Percentiles rank a stretch among this genome's conserved stretches.
phyloP scores from a whole-genome alignment of 352 stramenopile genomes.

The Pythium phragmiticola region DNA sequence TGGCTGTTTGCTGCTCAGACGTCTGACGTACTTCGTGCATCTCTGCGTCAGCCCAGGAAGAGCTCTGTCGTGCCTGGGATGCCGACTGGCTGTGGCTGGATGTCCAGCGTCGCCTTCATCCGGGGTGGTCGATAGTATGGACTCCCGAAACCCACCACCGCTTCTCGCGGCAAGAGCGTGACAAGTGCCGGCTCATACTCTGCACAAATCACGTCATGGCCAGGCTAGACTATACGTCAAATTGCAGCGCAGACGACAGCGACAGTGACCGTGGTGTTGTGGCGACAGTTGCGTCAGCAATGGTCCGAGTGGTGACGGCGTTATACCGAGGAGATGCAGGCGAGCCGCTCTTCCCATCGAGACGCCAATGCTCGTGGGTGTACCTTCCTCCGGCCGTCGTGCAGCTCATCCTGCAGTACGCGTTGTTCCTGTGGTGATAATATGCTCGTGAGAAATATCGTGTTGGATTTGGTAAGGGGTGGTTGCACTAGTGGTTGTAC shows the following conservation, averaged over 20 bases:
- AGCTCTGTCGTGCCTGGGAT: conserved; percentile 26
- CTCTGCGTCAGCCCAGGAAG: conserved; percentile 26
- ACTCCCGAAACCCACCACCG: conserved; percentile 42
- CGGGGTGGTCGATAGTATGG: conserved; percentile 63
- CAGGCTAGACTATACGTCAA: background rate
- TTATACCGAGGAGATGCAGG: background rate
- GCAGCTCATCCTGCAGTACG: conserved; percentile 55
- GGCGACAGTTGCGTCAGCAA: background rate
- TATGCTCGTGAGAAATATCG: too few species aligned
- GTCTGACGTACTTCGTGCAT: background rate
- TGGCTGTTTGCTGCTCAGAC: too few species aligned
- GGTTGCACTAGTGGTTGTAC: too few species aligned
- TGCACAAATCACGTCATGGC: conserved; percentile 42
- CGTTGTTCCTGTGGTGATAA: conserved; percentile 34
- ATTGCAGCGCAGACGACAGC: background rate
- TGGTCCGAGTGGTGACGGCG: background rate
- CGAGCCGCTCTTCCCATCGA: background rate
- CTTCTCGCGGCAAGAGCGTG: conserved; percentile 49
- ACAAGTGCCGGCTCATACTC: conserved; percentile 61
- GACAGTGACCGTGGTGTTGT: background rate
- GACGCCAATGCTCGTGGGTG: conserved; percentile 27
- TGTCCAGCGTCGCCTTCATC: conserved; percentile 45
- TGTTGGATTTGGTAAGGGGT: too few species aligned
- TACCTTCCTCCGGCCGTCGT: conserved; percentile 46
- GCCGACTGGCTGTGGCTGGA: conserved; percentile 38